Evolutionary conservation across 192 early-diverging fungal species (phyloP).

Genomic region (Radiomyces spectabilis): DNA sequence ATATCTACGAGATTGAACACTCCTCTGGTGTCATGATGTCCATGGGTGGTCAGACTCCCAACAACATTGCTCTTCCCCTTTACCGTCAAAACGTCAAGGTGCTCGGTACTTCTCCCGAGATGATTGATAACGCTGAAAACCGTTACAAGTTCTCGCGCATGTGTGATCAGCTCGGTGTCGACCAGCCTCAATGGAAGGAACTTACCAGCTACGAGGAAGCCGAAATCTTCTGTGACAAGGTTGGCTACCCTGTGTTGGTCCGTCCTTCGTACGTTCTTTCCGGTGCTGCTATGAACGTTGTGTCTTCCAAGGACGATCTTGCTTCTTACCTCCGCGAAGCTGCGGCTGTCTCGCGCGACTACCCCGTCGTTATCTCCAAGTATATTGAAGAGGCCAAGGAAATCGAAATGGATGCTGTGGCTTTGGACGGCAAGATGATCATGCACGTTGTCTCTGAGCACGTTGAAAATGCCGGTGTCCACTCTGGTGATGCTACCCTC

Average conservation of each 20-base stretch:
- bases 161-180: slow-evolving; percentile 92
- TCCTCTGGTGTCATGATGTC: slow-evolving; percentile 85
- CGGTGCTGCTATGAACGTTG: slow-evolving; percentile 99
- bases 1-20: slow-evolving; percentile 93
- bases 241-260: slow-evolving; percentile 93
- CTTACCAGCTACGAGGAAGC: slow-evolving; percentile 85
- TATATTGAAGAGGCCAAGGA: slow-evolving; percentile 98
- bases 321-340: slow-evolving; percentile 83
- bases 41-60: slow-evolving; percentile 96
- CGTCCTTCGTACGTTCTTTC: slow-evolving; percentile 97
- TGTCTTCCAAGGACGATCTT: slow-evolving; percentile 78
- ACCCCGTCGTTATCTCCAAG: slow-evolving; percentile 97
- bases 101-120: slow-evolving; percentile 92
- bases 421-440: slow-evolving; percentile 83
- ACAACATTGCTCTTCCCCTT: slow-evolving; percentile 94
- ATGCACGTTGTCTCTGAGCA: slow-evolving; percentile 97
- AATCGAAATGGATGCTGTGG: slow-evolving; percentile 99
- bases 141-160: slow-evolving; percentile 97
- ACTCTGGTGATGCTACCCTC: slow-evolving; percentile 97
- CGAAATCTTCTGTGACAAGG: slow-evolving; percentile 74
- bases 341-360: slow-evolving; percentile 83
- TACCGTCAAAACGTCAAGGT: slow-evolving; percentile 89
- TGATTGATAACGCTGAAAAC: slow-evolving; percentile 96
- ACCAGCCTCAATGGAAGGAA: slow-evolving; percentile 98
- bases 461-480: slow-evolving; percentile 98